phyloP scores from a whole-genome alignment of 2,329 filamentous ascomycete genomes.

The Fusarium longipes region DNA sequence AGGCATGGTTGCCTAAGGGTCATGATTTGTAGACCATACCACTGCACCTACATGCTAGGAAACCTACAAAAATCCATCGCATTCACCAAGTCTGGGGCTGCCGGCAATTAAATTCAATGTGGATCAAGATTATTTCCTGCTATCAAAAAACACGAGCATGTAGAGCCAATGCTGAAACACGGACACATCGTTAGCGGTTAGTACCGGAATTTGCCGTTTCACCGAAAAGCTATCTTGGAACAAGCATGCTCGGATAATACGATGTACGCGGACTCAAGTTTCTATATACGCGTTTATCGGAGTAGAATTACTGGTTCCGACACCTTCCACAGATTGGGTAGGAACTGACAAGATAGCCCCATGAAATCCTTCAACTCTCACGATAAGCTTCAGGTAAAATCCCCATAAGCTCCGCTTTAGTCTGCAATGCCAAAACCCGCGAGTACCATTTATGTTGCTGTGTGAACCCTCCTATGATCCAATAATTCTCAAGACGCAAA shows the following conservation, averaged over 20 bases:
- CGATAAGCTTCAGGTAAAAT: constrained; percentile 29
- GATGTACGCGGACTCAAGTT: background rate
- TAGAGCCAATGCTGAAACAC: background rate
- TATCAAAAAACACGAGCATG: background rate
- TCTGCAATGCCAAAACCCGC: constrained; percentile 28
- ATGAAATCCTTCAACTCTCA: too few species aligned
- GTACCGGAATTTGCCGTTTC: background rate
- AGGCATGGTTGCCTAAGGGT: too few species aligned
- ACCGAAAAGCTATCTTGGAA: background rate
- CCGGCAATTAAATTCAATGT: background rate
- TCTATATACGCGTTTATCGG: background rate
- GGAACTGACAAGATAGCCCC: too few species aligned
- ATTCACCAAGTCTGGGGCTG: background rate
- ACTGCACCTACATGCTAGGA: background rate
- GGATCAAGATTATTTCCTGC: background rate
- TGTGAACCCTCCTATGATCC: constrained; percentile 31
- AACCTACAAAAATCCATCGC: background rate
- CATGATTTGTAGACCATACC: too few species aligned
- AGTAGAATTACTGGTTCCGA: too few species aligned
- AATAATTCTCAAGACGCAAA: constrained; percentile 22
- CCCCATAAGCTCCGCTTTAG: constrained; percentile 26
- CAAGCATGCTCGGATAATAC: background rate
- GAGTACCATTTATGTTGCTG: constrained; percentile 38
- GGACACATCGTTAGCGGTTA: background rate
- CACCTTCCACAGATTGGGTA: too few species aligned